Base-by-base conservation (phyloP, 768 basidiomycete species). In the Brasilioporus rufonigricans region DNA sequence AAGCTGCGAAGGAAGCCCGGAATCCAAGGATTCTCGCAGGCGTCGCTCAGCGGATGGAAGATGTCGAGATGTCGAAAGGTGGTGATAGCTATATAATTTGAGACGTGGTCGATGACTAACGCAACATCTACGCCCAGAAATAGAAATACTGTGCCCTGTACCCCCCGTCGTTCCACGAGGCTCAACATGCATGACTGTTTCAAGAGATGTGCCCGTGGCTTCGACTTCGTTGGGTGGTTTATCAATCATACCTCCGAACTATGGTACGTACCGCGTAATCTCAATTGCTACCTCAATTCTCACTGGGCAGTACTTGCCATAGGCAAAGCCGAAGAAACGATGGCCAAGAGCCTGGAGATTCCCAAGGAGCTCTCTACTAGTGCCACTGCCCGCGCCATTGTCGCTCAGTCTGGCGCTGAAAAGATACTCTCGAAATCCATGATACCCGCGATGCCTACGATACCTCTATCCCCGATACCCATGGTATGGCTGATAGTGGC, bases 51-150 rank as follows among this genome's bases (percentile, higher is more conserved):
- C 14, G 19, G 12, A 26, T 41, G 29, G 44, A 51, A 27, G 55
- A 45, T 18, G 23, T 6, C 10, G 50, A 56, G 24, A 26, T 35
- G 24, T 44, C 23, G 3, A 23, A 53, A 58, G 59, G 66, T 61
- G 51, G 27, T 4, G 8, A 9, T 9, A 8, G 4, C 40, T 32
- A 14, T 54, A n/a, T 31, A 5, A 6, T 12, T 19, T 5, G 40
- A 21, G 21, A 51, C 8, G 31, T 32, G 10, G 21, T 53, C 26
- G 16, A 39, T 39, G 31, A 36, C 55, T 58, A 19, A 66, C 18
- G 5, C 16, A 32, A 31, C 24, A 8, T 29, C 10, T 33, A 16
- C 14, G 7, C n/a, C 16, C 24, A 58, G 51, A 52, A 48, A 49
- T 48, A 29, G 50, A 52, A 2, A 44, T 9, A 2, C 1, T 29